Base-by-base conservation (phyloP, 148 eudicot species). In the Chenopodium formosanum region DNA sequence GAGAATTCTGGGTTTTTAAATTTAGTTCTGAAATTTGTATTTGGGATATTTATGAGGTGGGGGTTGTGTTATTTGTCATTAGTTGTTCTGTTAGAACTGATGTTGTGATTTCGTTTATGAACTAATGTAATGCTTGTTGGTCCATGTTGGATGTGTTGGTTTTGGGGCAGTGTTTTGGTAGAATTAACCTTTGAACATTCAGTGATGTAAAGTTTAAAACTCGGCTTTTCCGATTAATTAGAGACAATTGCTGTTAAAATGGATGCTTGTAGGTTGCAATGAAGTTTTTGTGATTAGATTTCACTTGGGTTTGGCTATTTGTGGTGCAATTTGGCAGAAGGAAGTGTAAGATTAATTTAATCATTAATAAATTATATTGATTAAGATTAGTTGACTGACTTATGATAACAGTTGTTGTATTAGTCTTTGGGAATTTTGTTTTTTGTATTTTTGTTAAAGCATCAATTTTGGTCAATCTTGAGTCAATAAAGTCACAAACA, bases 301-400 rank as follows among this genome's bases (percentile, higher is more conserved):
- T 63, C 0, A 77, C 29, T 77, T 64, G 37, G 52, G 74, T 27
- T n/a, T 37, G 31, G 19, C 4, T 50, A 19, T 52, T 25, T 32
- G 29, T 58, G 47, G 75, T 34, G 14, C 4, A 1, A 4, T 53
- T 34, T 34, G 16, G 4, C 69, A 2, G 3, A 53, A 12, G 16
- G 16, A 3, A 13, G 16, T 53, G 19, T 27, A 56, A 70, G 70
- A 79, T 4, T 58, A 23, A 9, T 19, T 32, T 31, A 19, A 46
- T 14, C 52, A 4, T 10, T 79, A 44, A 68, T 77, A 71, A 66
- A 50, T 16, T 78, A 40, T 34, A 72, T 65, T 65, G 34, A 23
- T 25, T 82, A 37, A 46, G 19, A 9, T 76, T 56, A n/a, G 75
- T 66, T 76, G 20, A 53, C 68, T 69, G 76, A 19, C 17, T 34